Evolutionary conservation across 768 basidiomycete genomes (phyloP), one percentile per base, ranked within the genome.

Genomic region (Daedaleopsis nitida): DNA sequence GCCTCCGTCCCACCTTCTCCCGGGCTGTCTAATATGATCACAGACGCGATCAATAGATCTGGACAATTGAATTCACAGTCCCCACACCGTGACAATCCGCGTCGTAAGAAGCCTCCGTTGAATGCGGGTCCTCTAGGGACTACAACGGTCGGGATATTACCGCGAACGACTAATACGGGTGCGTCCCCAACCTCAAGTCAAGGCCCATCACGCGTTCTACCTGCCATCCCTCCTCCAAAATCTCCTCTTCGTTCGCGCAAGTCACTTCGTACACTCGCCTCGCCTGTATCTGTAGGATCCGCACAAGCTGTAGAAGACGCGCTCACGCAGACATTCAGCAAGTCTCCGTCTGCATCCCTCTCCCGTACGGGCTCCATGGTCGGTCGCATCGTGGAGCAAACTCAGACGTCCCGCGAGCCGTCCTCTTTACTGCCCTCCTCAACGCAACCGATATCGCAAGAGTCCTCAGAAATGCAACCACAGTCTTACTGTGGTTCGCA

Each of bases 291-390:
- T 1, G 35, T 55, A 7, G 50, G 35, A 10, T 66, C 66, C 5
- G 57, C 60, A 7, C 63, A 61, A 19, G 66, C 63, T 9, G 60
- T 66, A n/a, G 63, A 66, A 54, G 53, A 59, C 5, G 59, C 55
- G 24, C 60, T 66, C 35, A 66, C 66, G 16, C 58, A 60, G 57
- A 23, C 44, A 1, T 12, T 58, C 39, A 44, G 49, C 21, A 44
- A 44, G 2, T 65, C 60, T 5, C 57, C 57, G 8, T 6, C 59
- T 5, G 16, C 27, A 16, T 45, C 43, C 21, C 38, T n/a, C n/a
- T 14, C 35, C 39, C 37, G 17, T 34, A 19, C 35, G 55, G 38
- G 21, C 42, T 59, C 47, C 17, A 3, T 10, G 19, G 14, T 47
- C 3, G 17, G n/a, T 13, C 39, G 27, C 17, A n/a, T 6, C 17